A percentile compares a stretch with the other conserved stretches of the same genome.
Evolutionary conservation across 306 rosid genomes (phyloP).

Genomic region (Hippophae gyantsensis): DNA sequence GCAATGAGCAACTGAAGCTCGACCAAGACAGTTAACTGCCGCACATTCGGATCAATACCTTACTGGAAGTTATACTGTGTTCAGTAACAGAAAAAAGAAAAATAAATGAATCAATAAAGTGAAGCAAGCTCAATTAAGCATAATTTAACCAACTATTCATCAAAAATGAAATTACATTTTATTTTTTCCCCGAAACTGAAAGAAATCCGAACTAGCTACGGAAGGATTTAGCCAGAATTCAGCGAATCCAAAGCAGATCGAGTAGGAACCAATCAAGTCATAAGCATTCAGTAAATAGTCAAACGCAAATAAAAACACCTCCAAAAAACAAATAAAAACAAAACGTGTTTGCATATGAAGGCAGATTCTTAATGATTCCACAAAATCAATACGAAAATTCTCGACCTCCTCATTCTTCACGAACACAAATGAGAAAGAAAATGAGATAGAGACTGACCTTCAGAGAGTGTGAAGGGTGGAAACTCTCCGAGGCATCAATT

Average conservation of each 20-base stretch:
- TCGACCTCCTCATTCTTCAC: slow-evolving; percentile 11
- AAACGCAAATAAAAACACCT: slow-evolving; percentile 20
- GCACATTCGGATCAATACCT: slow-evolving; percentile 5
- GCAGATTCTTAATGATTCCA: not conserved
- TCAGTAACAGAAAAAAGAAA: slow-evolving; percentile 5
- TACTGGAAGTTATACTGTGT: slow-evolving; percentile 1
- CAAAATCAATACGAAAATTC: not conserved
- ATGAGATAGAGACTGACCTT: slow-evolving; percentile 34
- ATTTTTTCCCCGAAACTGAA: not conserved
- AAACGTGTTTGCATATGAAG: slow-evolving; percentile 5
- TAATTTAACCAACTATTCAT: not conserved
- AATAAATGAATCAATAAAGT: not conserved
- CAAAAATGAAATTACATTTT: not conserved
- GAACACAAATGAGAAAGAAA: slow-evolving; percentile 18
- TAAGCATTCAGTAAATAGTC: slow-evolving; percentile 23
- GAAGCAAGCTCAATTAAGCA: slow-evolving; percentile 4
- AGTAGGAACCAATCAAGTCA: slow-evolving; percentile 19
- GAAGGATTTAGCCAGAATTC: slow-evolving; percentile 16
- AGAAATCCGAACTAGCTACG: slow-evolving; percentile 12
- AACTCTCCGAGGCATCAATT: slow-evolving; percentile 30
- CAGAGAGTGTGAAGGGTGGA: slow-evolving; percentile 32
- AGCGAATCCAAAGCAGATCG: slow-evolving; percentile 34
- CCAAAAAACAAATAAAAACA: slow-evolving; percentile 2
- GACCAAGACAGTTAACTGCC: not conserved
- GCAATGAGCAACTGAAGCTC: slow-evolving; percentile 7